phyloP scores from a whole-genome alignment of 2,329 filamentous ascomycete species.

The Salinomyces thailandicus region DNA sequence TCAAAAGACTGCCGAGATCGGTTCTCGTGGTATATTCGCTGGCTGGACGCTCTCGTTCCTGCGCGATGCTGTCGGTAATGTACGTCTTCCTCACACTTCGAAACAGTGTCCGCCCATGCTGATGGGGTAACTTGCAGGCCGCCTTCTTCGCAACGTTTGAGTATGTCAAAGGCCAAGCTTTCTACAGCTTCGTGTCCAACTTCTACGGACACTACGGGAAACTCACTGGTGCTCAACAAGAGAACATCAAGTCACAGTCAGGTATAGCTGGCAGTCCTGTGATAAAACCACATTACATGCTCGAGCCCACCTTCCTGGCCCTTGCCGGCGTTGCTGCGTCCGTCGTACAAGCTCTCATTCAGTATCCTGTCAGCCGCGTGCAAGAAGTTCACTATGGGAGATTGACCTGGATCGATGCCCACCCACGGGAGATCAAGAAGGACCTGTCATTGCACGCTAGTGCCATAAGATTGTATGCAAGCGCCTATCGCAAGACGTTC shows the following conservation, averaged over 20 bases:
- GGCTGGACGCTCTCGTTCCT: slow-evolving; percentile 59
- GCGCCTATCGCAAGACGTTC: slow-evolving; percentile 59
- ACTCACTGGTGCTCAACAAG: slow-evolving; percentile 24
- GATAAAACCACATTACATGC: slow-evolving; percentile 63
- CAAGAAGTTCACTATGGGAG: slow-evolving; percentile 65
- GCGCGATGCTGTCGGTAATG: slow-evolving; percentile 60
- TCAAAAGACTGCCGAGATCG: slow-evolving; percentile 60
- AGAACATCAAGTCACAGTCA: slow-evolving; percentile 21
- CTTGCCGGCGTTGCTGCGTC: slow-evolving; percentile 59
- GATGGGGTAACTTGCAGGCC: no score
- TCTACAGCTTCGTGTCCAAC: slow-evolving; percentile 60
- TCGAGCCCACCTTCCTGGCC: slow-evolving; percentile 63
- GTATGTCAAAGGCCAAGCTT: slow-evolving; percentile 62
- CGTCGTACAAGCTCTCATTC: slow-evolving; percentile 55
- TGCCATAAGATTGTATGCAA: slow-evolving; percentile 56
- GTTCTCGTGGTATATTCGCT: slow-evolving; percentile 60
- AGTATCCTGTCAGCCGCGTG: slow-evolving; percentile 61
- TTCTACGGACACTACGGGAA: slow-evolving; percentile 48
- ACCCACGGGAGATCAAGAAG: slow-evolving; percentile 18
- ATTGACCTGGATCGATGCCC: slow-evolving; percentile 59
- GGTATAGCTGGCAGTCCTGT: slow-evolving; percentile 31
- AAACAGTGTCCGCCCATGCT: no score
- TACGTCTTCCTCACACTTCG: not conserved
- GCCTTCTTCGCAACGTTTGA: slow-evolving; percentile 69
- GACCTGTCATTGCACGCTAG: not conserved